Percentiles rank a stretch among this genome's conserved stretches.
Evolutionary conservation across 176 grass and related monocot species (phyloP).

Genomic region (Hordeum vulgare): DNA sequence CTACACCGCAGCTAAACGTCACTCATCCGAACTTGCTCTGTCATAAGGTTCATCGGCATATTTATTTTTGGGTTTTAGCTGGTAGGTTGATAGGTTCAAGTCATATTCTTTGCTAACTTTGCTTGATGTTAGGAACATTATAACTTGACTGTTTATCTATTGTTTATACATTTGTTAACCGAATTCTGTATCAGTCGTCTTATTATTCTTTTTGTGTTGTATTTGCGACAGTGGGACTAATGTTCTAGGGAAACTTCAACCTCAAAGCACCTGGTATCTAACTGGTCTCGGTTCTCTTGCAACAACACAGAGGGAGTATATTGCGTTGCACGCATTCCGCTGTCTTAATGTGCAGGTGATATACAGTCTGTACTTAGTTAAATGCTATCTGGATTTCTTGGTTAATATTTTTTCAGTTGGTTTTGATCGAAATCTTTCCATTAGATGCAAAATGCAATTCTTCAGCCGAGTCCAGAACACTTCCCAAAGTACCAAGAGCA

Average conservation of each 20-base stretch:
- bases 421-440: conserved; percentile 13
- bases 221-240: conserved; percentile 36
- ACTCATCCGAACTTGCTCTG: not conserved
- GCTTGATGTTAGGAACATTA: conserved; percentile 1
- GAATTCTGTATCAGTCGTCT: not conserved
- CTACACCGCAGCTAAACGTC: not conserved
- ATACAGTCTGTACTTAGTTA: not conserved
- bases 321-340: conserved; percentile 75
- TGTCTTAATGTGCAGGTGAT: conserved; percentile 60
- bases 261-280: conserved; percentile 61
- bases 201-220: not conserved
- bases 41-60: not conserved
- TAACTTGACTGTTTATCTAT: not conserved
- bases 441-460: conserved; percentile 96
- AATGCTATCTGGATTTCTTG: not conserved
- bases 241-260: conserved; percentile 68
- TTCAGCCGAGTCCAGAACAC: conserved; percentile 79
- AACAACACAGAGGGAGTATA: conserved; percentile 85
- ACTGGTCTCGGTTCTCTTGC: conserved; percentile 74
- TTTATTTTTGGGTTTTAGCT: not conserved
- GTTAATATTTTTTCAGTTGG: not conserved
- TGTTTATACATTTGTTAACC: conserved; percentile 8
- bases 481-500: conserved; percentile 88
- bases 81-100: not conserved
- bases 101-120: conserved; percentile 9